Evolutionary conservation across 1,284 basidiomycete genomes (phyloP).

Genomic region (Golubevia pallescens): DNA sequence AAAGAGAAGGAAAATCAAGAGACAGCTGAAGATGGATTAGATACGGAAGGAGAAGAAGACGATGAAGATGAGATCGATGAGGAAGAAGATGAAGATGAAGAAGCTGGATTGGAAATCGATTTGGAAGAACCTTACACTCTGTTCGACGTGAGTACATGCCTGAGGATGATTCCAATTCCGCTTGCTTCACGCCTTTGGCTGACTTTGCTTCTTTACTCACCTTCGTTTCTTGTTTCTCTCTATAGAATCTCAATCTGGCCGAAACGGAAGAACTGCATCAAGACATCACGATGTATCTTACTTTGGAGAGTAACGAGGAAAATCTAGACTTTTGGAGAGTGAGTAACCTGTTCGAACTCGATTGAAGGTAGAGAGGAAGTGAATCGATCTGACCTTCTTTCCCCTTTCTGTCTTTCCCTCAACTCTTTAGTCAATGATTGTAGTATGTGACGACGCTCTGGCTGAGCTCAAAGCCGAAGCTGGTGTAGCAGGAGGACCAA

Average conservation of each 20-base stretch:
- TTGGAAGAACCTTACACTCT: constrained; percentile 53
- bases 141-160: constrained; percentile 17
- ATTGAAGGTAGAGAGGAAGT: background rate
- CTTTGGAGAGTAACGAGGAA: constrained; percentile 45
- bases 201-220: constrained; percentile 1
- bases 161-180: background rate
- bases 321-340: constrained; percentile 52
- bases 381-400: background rate
- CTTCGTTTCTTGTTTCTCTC: background rate
- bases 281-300: constrained; percentile 56
- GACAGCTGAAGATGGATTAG: background rate
- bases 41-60: background rate
- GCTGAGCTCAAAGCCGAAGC: constrained; percentile 16
- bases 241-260: constrained; percentile 24
- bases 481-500: background rate
- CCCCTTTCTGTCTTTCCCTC: constrained; percentile 2
- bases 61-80: background rate
- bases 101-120: constrained; percentile 55
- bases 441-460: constrained; percentile 56
- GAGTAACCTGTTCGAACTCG: background rate
- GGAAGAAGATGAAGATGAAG: constrained; percentile 50
- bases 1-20: background rate
- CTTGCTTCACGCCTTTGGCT: background rate
- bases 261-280: constrained; percentile 53
- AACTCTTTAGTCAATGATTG: constrained; percentile 30